phyloP scores from a whole-genome alignment of 768 basidiomycete genomes.

The Mycena sanguinolenta region DNA sequence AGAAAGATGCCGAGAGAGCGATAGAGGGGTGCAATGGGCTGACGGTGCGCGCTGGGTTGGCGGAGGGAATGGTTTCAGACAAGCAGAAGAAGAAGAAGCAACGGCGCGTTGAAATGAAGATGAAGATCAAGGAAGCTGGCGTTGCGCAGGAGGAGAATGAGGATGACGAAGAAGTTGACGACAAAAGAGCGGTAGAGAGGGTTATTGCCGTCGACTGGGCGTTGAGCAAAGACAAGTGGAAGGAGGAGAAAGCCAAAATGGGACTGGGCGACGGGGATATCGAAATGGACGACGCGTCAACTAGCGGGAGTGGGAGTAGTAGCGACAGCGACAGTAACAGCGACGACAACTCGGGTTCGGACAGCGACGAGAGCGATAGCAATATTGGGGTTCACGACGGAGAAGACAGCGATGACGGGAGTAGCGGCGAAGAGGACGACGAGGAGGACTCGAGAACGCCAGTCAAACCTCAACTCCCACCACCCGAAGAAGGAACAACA shows the following conservation, averaged over 20 bases:
- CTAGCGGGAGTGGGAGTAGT: slow-evolving; percentile 48
- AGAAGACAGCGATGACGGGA: slow-evolving; percentile 40
- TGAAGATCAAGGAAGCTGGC: slow-evolving; percentile 46
- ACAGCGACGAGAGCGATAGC: slow-evolving; percentile 54
- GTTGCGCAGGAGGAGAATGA: slow-evolving; percentile 47
- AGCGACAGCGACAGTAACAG: slow-evolving; percentile 42
- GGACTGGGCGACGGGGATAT: slow-evolving; percentile 54
- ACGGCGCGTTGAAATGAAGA: slow-evolving; percentile 66
- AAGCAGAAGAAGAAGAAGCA: slow-evolving; percentile 81
- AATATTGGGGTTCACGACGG: slow-evolving; percentile 60
- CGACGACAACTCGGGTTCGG: slow-evolving; percentile 38
- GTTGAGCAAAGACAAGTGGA: slow-evolving; percentile 93
- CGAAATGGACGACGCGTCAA: slow-evolving; percentile 52
- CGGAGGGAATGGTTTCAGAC: slow-evolving; percentile 64
- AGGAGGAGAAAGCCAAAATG: slow-evolving; percentile 78
- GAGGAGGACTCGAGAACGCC: slow-evolving; percentile 58
- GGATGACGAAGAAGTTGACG: slow-evolving; percentile 50
- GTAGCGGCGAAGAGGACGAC: slow-evolving; percentile 55
- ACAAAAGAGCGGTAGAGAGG: slow-evolving; percentile 61
- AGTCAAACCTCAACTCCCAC: slow-evolving; percentile 78
- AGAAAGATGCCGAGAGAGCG: slow-evolving; percentile 87
- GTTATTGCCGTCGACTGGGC: slow-evolving; percentile 97
- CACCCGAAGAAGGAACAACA: slow-evolving; percentile 90
- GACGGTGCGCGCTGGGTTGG: slow-evolving; percentile 73
- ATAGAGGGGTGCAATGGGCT: slow-evolving; percentile 86